Conservation (phyloP, 2,329 filamentous ascomycete genomes). For the Leptodontidium sp. region DNA sequence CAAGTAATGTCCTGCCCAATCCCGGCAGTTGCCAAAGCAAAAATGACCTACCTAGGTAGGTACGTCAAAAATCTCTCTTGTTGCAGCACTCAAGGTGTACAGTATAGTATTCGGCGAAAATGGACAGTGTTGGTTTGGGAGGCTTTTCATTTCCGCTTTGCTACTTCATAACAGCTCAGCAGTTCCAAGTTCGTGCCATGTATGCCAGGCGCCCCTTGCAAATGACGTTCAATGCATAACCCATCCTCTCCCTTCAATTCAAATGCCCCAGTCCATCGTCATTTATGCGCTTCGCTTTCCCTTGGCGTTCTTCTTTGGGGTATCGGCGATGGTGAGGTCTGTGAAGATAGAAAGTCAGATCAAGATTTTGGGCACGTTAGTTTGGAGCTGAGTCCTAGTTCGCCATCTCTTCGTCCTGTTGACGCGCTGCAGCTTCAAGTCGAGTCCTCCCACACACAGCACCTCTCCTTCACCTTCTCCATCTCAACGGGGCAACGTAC, state of each 20-base stretch:
- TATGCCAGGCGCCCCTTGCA: slow-evolving; percentile 38
- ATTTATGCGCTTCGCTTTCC: slow-evolving; percentile 47
- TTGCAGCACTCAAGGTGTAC: not conserved
- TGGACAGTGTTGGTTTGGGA: slow-evolving; percentile 23
- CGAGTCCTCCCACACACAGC: not conserved
- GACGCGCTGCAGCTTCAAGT: not conserved
- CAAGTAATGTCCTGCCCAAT: not conserved
- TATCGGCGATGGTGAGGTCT: slow-evolving; percentile 67
- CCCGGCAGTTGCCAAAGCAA: no score
- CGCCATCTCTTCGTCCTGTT: slow-evolving; percentile 29
- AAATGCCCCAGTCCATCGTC: slow-evolving; percentile 27
- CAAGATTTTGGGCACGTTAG: not conserved
- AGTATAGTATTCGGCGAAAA: not conserved
- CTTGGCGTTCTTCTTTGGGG: slow-evolving; percentile 66
- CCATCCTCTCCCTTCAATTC: slow-evolving; percentile 19
- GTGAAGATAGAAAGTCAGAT: slow-evolving; percentile 29
- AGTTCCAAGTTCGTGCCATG: slow-evolving; percentile 31
- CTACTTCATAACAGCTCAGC: slow-evolving; percentile 38
- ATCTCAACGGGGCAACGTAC: slow-evolving; percentile 70
- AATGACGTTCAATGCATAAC: slow-evolving; percentile 32
- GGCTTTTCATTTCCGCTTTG: slow-evolving; percentile 36
- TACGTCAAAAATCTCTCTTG: not conserved
- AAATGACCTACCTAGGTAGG: not conserved
- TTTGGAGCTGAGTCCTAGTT: not conserved
- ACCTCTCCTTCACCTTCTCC: not conserved